Evolutionary conservation across 176 grass and related monocot genomes (phyloP).

Genomic region (Oryza coarctata): DNA sequence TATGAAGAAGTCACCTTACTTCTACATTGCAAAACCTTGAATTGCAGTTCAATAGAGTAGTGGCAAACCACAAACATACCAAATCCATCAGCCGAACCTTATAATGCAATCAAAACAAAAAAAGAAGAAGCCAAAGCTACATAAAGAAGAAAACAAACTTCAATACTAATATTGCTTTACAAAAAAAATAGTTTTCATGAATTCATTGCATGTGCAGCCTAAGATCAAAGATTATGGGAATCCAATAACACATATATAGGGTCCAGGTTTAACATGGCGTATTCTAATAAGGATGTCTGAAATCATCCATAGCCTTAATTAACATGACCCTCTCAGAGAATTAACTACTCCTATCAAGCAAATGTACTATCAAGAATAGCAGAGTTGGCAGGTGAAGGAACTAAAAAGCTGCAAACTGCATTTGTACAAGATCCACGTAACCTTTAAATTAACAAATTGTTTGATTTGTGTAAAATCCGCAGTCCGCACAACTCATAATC

Average conservation of each 20-base stretch:
- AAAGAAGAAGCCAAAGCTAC: too few species aligned
- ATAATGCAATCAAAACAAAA: neutral
- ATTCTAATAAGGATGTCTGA: neutral
- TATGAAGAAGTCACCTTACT: neutral
- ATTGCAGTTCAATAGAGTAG: neutral
- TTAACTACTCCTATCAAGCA: too few species aligned
- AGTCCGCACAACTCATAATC: neutral
- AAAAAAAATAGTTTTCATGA: neutral
- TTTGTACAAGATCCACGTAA: neutral
- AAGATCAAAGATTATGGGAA: neutral
- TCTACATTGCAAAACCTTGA: neutral
- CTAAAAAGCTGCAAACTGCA: neutral
- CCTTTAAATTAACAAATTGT: neutral
- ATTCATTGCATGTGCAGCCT: neutral
- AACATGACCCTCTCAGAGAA: too few species aligned
- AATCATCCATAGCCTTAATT: neutral
- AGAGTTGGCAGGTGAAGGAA: neutral
- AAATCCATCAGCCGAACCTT: neutral
- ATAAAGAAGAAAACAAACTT: neutral
- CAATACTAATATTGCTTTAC: neutral
- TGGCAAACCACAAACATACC: neutral
- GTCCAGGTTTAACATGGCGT: neutral
- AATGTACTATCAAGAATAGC: neutral
- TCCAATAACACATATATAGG: neutral
- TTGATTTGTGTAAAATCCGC: neutral